Evolutionary conservation across 2,329 filamentous ascomycete species (phyloP), one percentile per base, ranked within the genome.

Genomic region (Calycina herbarum): DNA sequence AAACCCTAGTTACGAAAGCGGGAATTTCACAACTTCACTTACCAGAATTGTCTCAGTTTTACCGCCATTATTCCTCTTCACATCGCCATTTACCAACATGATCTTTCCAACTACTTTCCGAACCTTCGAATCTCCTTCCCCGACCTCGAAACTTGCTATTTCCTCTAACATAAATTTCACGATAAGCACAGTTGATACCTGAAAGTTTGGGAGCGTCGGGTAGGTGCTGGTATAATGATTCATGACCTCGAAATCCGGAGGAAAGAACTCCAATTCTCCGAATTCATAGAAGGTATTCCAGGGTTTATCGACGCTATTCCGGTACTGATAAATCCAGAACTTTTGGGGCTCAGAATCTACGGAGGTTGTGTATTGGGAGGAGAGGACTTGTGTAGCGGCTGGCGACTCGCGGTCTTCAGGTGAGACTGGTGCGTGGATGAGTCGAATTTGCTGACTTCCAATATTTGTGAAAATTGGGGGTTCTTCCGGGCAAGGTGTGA

Each of bases 261-360:
- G 82, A 40, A 86, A 74, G 75, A 89, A 91, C 75, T 91, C 88
- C 17, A 83, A 79, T 67, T 90, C 86, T 1, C 83, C 82, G 75
- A 93, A 93, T 67, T 82, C 85, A 75, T 91, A 92, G 59, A 82
- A 83, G 1, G 84, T 79, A 27, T 82, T 79, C 86, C 89, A 93
- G 1, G 80, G 78, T 58, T 76, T 78, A 0, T 82, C 77, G 0
- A 73, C 56, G 4, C 77, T 76, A 67, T 85, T 82, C 33, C 84
- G 81, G 69, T 85, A 84, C 75, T 90, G 83, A 72, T 88, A 89
- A 64, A 90, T 81, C 88, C 88, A 91, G 64, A 85, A 75, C 66
- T 82, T 83, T 40, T 78, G 75, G 24, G 35, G 20, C 10, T 51
- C 40, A 20, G 17, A 24, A 5, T 38, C n/a, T 7, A 48, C 27